Base-by-base conservation (phyloP, 306 rosid genomes). In the Myrica gale region DNA sequence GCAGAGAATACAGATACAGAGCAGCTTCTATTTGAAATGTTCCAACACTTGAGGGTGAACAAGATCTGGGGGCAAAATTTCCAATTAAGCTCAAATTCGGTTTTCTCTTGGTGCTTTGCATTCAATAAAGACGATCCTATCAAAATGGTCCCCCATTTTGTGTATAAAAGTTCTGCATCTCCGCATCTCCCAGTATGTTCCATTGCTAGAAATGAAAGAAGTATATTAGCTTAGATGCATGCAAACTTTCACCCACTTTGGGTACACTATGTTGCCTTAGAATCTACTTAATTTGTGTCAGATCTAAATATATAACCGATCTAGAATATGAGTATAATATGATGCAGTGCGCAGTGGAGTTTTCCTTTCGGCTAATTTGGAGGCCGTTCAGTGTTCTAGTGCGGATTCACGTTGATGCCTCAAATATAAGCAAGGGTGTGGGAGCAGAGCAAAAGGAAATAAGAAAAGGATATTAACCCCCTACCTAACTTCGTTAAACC, bases 401-500 rank as follows among this genome's bases (percentile, higher is more conserved):
- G 45, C 44, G 53, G 15, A 32, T 39, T 19, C 20, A 13, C 68
- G 3, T 61, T 32, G 68, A 66, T 42, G 26, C 70, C 51, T 17
- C 12, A 66, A 41, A 42, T 11, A 66, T 17, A n/a, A 41, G 70
- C 70, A 66, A 42, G 46, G 13, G 70, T 4, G 13, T 39, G 23
- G 70, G 50, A 37, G 15, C 46, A 37, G 9, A 62, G 47, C 9
- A 0, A 15, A 0, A 44, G 32, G 58, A 55, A 52, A 74, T 12
- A 3, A 13, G 66, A 37, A 55, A 32, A 72, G 62, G 74, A 23
- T 53, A 78, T 54, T 41, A 16, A 53, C 5, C 7, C 21, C 19
- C n/a, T 67, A 39, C 72, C 69, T 67, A 13, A 68, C 51, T 62
- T 71, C 39, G 80, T 74, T 65, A 66, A 78, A 71, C 43, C 51